A percentile compares a stretch with the other conserved stretches of the same genome.
phyloP scores from a whole-genome alignment of 805 yeast species.

The Starmerella sirachaensis region DNA sequence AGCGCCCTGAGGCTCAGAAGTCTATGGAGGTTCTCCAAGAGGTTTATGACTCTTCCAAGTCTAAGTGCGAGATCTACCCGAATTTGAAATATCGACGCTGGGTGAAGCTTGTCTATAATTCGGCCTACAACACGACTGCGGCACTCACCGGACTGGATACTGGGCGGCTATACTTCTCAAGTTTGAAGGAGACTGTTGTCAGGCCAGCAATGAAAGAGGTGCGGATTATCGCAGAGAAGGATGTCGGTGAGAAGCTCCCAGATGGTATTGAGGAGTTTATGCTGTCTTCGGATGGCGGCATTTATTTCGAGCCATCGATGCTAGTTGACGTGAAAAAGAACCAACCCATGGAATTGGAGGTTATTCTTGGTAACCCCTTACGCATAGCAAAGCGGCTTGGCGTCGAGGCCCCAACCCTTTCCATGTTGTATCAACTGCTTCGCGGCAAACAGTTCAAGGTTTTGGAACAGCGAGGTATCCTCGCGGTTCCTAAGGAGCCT shows the following conservation, averaged over 20 bases:
- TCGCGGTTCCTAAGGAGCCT: conserved; percentile 32
- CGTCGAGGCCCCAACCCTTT: conserved; percentile 47
- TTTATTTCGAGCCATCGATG: conserved; percentile 61
- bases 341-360: conserved; percentile 60
- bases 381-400: conserved; percentile 37
- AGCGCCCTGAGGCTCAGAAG: conserved; percentile 25
- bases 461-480: conserved; percentile 43
- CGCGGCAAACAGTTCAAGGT: conserved; percentile 49
- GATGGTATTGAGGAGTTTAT: conserved; percentile 38
- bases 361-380: conserved; percentile 55
- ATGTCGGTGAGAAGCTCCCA: conserved; percentile 43
- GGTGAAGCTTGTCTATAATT: conserved; percentile 65
- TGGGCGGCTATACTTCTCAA: conserved; percentile 41
- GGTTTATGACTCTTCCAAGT: conserved; percentile 36
- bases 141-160: conserved; percentile 48
- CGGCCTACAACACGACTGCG: conserved; percentile 50
- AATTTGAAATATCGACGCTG: conserved; percentile 46
- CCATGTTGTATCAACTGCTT: conserved; percentile 46
- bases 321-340: conserved; percentile 53
- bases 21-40: conserved; percentile 36
- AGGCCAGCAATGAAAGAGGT: conserved; percentile 61
- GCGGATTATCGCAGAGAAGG: conserved; percentile 52
- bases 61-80: conserved; percentile 32
- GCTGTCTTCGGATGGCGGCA: conserved; percentile 47
- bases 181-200: conserved; percentile 33